Percentiles rank a stretch among this genome's conserved stretches.
Conservation (phyloP, 495 filamentous ascomycete species). For the Aspergillus carlsbadensis region DNA sequence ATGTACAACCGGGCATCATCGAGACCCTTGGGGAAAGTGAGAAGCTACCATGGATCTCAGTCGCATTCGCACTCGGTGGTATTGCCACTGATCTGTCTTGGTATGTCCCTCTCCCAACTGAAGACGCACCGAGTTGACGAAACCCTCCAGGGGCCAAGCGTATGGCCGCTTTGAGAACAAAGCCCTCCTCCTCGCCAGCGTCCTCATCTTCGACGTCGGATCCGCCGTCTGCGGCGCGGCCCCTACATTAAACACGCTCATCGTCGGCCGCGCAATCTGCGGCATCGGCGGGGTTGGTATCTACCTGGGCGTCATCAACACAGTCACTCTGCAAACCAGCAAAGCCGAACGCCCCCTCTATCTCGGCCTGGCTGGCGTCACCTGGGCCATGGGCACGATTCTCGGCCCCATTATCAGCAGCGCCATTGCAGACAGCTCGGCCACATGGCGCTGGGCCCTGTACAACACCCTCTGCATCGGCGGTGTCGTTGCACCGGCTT, state of each 20-base stretch:
- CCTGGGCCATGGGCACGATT: slow-evolving; percentile 49
- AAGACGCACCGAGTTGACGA: too few relatives aligned
- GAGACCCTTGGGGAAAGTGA: too few relatives aligned
- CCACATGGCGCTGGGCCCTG: slow-evolving; percentile 44
- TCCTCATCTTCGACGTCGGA: slow-evolving; percentile 47
- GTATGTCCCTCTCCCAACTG: too few relatives aligned
- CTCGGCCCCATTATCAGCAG: slow-evolving; percentile 41
- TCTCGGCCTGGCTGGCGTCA: slow-evolving; percentile 34
- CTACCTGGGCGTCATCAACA: slow-evolving; percentile 49
- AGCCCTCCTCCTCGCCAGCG: slow-evolving; percentile 45
- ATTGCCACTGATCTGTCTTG: too few relatives aligned
- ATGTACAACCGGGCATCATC: too few relatives aligned
- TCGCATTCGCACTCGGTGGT: too few relatives aligned
- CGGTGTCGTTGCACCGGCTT: slow-evolving; percentile 50
- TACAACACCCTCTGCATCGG: slow-evolving; percentile 56
- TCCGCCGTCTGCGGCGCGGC: slow-evolving; percentile 53
- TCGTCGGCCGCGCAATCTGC: slow-evolving; percentile 43
- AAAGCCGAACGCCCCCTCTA: slow-evolving; percentile 45
- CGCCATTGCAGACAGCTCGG: slow-evolving; percentile 31
- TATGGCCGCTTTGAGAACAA: too few relatives aligned
- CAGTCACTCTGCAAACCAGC: slow-evolving; percentile 42
- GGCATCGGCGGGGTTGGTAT: slow-evolving; percentile 48
- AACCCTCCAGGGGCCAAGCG: too few relatives aligned
- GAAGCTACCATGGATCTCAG: too few relatives aligned
- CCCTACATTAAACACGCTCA: slow-evolving; percentile 44